A percentile compares a stretch with the other conserved stretches of the same genome.
These are phyloP conservation scores for Cercophora scortea DNA, from an alignment of 495 filamentous ascomycete species.

Conservation along the genomic window DNA sequence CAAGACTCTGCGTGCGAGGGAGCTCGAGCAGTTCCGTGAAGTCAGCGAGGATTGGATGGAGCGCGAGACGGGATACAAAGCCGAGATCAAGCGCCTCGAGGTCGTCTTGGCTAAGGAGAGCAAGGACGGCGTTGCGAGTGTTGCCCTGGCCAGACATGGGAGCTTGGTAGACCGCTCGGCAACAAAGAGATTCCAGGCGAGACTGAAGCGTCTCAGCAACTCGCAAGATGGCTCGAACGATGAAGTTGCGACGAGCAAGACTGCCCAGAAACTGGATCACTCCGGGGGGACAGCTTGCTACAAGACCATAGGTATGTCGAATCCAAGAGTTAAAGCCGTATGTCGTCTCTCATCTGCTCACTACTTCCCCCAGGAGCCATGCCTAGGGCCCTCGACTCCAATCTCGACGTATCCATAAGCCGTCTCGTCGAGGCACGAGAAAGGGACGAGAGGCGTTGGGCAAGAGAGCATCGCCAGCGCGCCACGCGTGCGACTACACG, in stretches of 20 bases:
- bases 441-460: slow-evolving; percentile 1
- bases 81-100: slow-evolving; percentile 43
- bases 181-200: slow-evolving; percentile 24
- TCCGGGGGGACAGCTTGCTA: slow-evolving; percentile 2
- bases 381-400: slow-evolving; percentile 4
- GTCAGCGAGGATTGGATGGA: slow-evolving; percentile 35
- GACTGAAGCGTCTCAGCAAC: slow-evolving; percentile 11
- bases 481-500: background rate
- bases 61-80: slow-evolving; percentile 32
- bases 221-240: background rate
- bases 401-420: slow-evolving; percentile 12
- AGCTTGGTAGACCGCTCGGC: slow-evolving; percentile 32
- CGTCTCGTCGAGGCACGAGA: slow-evolving; percentile 12
- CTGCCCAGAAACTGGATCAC: background rate
- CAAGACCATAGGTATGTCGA: slow-evolving; percentile 5
- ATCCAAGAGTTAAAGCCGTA: background rate
- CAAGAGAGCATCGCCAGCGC: background rate
- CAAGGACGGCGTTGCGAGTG: slow-evolving; percentile 38
- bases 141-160: slow-evolving; percentile 34
- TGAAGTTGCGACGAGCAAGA: background rate
- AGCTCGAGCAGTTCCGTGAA: slow-evolving; percentile 30
- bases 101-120: slow-evolving; percentile 36
- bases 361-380: background rate
- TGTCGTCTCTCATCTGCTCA: background rate
- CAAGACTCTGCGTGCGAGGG: slow-evolving; percentile 24